phyloP scores from a whole-genome alignment of 306 rosid genomes.

The Corylus avellana region DNA sequence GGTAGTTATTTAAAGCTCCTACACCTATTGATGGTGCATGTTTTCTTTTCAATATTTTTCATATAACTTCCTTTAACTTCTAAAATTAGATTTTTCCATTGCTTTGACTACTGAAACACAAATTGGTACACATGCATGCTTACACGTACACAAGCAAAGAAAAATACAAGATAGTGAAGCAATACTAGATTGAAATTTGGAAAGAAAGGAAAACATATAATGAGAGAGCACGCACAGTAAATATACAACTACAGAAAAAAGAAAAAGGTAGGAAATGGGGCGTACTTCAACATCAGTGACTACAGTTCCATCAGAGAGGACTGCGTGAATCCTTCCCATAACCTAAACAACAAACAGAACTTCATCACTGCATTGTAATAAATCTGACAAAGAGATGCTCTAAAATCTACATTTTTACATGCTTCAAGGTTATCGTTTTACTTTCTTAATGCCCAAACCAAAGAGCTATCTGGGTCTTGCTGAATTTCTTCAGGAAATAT shows the following conservation, averaged over 20 bases:
- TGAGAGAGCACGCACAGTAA: not conserved
- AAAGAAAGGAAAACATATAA: not conserved
- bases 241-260: not conserved
- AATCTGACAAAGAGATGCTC: constrained; percentile 9
- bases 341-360: constrained; percentile 47
- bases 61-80: not conserved
- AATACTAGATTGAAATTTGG: not conserved
- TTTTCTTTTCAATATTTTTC: not conserved
- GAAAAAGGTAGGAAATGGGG: constrained; percentile 23
- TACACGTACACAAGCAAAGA: not conserved
- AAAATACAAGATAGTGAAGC: not conserved
- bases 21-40: not conserved
- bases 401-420: not conserved
- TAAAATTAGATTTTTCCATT: not conserved
- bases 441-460: not conserved
- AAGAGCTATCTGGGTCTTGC: not conserved
- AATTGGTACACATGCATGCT: not conserved
- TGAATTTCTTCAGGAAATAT: not conserved
- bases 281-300: constrained; percentile 87
- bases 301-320: constrained; percentile 86
- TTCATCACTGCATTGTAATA: constrained; percentile 11
- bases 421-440: not conserved
- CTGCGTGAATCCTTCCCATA: constrained; percentile 93
- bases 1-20: not conserved
- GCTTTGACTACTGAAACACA: not conserved